Evolutionary conservation across 2,329 filamentous ascomycete species (phyloP).

Genomic region (Capronia americana): DNA sequence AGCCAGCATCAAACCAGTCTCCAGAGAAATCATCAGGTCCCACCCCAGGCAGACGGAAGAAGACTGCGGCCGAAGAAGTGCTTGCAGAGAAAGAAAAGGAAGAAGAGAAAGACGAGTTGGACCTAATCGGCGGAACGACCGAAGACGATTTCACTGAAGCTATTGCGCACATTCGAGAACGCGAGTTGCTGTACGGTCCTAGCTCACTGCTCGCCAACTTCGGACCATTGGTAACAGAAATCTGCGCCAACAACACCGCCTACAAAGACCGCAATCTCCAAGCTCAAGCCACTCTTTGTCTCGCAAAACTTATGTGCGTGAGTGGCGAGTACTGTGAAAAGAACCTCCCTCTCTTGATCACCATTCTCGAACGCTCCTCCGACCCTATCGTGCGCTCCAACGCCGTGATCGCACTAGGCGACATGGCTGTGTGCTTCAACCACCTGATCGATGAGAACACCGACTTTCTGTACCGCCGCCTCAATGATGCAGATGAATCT

Average conservation of each 20-base stretch:
- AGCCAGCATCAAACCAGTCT: constrained; percentile 42
- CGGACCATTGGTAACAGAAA: constrained; percentile 87
- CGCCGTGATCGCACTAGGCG: constrained; percentile 92
- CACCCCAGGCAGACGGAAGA: constrained; percentile 55
- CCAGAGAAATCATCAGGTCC: constrained; percentile 46
- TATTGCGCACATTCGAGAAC: constrained; percentile 82
- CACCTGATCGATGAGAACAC: constrained; percentile 99
- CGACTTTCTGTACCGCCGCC: constrained; percentile 91
- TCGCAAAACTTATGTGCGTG: constrained; percentile 99
- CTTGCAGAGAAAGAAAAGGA: constrained; percentile 57
- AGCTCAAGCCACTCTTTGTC: constrained; percentile 88
- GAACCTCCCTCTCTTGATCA: constrained; percentile 91
- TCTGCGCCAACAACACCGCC: constrained; percentile 91
- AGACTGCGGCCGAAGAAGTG: constrained; percentile 51
- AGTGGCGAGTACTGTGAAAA: constrained; percentile 94
- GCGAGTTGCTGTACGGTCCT: constrained; percentile 81
- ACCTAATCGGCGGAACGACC: constrained; percentile 94
- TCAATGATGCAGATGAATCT: constrained; percentile 85
- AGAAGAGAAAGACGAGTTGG: constrained; percentile 82
- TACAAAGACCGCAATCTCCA: constrained; percentile 91
- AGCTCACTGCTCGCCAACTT: constrained; percentile 87
- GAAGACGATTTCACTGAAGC: constrained; percentile 92
- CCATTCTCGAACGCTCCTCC: constrained; percentile 92
- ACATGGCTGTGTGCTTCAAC: constrained; percentile 99
- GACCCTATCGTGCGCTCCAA: constrained; percentile 94